Base-by-base conservation (phyloP, 208 protist species). In the Trypanosoma lewisi region DNA sequence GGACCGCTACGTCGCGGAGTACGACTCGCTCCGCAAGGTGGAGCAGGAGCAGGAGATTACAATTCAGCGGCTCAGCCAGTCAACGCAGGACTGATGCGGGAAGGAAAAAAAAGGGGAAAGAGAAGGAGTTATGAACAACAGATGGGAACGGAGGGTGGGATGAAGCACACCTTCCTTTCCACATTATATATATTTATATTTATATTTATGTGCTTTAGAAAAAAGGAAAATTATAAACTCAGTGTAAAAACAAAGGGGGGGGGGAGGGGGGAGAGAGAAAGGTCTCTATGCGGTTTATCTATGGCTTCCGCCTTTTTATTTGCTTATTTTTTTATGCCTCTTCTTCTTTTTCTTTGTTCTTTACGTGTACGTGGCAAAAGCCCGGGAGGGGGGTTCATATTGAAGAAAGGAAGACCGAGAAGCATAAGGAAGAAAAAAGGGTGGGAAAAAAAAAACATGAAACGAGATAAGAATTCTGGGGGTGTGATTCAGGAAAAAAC, bases 1-100 rank as follows among this genome's bases (percentile, higher is more conserved):
- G 21, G 90, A 96, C 67, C 82, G 90, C n/a, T 90, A 96, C 75
- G 66, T 88, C 7, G 80, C 85, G 3, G 87, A 96, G 70, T 93
- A 96, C 69, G 79, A 93, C 25, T 92, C 87, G 0, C 79, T 96
- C 2, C 63, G 78, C 37, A 89, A 87, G 55, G 77, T 96, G 16
- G 90, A 92, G 57, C 75, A 86, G 60, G 83, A 94, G 53, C 90
- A 96, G 63, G 73, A 90, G 70, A 70, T 78, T 1, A 82, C 80
- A 36, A 91, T 96, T 58, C 78, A 93, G 57, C 75, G 75, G 11
- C 76, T 96, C 23, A 94, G 87, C 58, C 78, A 89, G 45, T 77
- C 81, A 11, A 70, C 76, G 42, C 79, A 84, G 48, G 88, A 78
- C 34, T 63, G 36, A 55, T 9, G 19, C 14, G 21, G 9, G 30